Base-by-base conservation (phyloP, 2,329 filamentous ascomycete genomes). In the Colletotrichum musicola region DNA sequence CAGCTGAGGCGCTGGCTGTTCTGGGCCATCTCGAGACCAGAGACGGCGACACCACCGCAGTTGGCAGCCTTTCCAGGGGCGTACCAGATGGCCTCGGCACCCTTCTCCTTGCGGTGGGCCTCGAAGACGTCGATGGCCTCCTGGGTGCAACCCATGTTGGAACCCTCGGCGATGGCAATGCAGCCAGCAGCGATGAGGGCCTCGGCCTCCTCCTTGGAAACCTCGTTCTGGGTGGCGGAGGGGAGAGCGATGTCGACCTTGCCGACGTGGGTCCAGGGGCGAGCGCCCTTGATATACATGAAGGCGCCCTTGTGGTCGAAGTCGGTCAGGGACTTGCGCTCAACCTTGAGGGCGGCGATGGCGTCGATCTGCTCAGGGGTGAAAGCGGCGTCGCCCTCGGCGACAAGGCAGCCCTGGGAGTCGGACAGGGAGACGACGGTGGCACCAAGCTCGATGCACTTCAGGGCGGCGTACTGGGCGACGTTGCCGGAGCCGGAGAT, bases 81-180 rank as follows among this genome's bases (percentile, higher is more conserved):
- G 82, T 98, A 98, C 96, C 96, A 99, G 81, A 97, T 90, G 69
- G 93, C 89, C 6, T 83, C 79, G 60, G 82, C 82, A 72, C 89
- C 89, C 85, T 93, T 90, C 79, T 88, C 88, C 79, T 85, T 89
- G 74, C 95, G 89, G 76, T 90, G 85, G 18, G 86, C 88, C 88
- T 98, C 95, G 80, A 98, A 98, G 73, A 94, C 85, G 77, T 97
- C 93, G 77, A 99, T 98, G 74, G 95, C 95, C 73, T 93, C 94
- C 83, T 96, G 94, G 40, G 95, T 98, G 87, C 94, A 98, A 72
- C 96, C 96, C 96, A 99, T 98, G 90, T 98, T 98, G 83, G 92
- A 96, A 65, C 96, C 96, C 85, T 99, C 96, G 67, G 96, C 96
- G 73, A 98, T 91, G 85, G 94, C 97, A 80, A 91, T 89, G 78